phyloP scores from a whole-genome alignment of 202 grass and related monocot genomes.

The Setaria italica region DNA sequence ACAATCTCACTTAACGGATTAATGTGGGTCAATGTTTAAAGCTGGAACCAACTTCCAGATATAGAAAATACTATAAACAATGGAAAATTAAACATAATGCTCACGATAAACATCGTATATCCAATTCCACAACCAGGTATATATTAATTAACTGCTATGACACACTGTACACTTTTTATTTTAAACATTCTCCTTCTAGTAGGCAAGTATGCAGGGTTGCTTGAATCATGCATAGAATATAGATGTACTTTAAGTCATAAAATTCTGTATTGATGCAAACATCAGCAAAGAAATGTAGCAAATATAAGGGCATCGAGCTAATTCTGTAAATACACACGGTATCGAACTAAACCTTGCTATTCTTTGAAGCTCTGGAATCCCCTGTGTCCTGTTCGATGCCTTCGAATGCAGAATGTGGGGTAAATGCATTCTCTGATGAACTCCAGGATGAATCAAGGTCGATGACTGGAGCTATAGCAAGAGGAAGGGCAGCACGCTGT shows the following conservation, averaged over 20 bases:
- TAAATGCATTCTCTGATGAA: slow-evolving; percentile 60
- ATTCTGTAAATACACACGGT: slow-evolving; percentile 2
- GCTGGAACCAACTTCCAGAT: slow-evolving; percentile 19
- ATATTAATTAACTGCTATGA: not conserved
- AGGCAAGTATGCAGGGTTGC: slow-evolving; percentile 1
- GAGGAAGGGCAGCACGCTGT: slow-evolving; percentile 49
- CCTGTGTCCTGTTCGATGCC: slow-evolving; percentile 79
- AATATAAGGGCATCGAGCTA: not conserved
- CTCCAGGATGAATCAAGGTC: slow-evolving; percentile 64
- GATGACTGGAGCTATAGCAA: slow-evolving; percentile 60
- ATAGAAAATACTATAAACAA: slow-evolving; percentile 13
- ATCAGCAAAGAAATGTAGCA: not conserved
- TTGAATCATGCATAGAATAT: slow-evolving; percentile 18
- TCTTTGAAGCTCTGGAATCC: slow-evolving; percentile 70
- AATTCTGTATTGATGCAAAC: not conserved
- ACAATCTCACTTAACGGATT: slow-evolving; percentile 2
- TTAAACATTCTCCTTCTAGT: not conserved
- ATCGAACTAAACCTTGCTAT: slow-evolving; percentile 63
- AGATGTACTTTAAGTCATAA: slow-evolving; percentile 3
- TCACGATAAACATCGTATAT: not conserved
- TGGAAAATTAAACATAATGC: slow-evolving; percentile 5
- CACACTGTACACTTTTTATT: not conserved
- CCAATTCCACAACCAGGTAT: not conserved
- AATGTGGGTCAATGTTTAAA: slow-evolving; percentile 1
- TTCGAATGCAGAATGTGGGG: slow-evolving; percentile 47